A percentile compares a stretch with the other conserved stretches of the same genome.
These are phyloP conservation scores for Cutaneotrichosporon dermatis DNA, from an alignment of 1,284 basidiomycete genomes.

Conservation along the genomic window DNA sequence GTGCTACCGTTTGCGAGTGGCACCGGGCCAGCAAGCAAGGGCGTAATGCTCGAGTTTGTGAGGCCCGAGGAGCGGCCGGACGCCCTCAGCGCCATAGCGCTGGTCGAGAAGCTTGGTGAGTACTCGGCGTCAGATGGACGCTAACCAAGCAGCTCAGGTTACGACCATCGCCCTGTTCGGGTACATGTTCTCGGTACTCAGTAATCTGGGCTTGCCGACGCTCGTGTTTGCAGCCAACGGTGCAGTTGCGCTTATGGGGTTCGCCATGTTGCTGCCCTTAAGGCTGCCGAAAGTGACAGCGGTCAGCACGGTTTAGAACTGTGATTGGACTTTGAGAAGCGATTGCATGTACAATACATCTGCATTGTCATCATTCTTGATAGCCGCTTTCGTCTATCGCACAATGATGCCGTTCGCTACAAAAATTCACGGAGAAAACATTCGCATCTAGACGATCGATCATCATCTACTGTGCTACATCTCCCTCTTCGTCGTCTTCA, in stretches of 20 bases:
- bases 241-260: constrained; percentile 36
- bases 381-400: no score
- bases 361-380: no score
- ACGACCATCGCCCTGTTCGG: constrained; percentile 39
- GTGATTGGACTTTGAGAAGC: not conserved
- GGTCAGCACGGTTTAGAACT: not conserved
- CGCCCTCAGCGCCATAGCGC: constrained; percentile 43
- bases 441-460: no score
- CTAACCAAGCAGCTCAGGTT: constrained; percentile 25
- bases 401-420: no score
- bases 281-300: constrained; percentile 23
- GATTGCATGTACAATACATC: no score
- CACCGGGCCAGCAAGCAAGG: constrained; percentile 46
- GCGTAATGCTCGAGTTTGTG: constrained; percentile 47
- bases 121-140: constrained; percentile 11
- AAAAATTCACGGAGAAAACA: no score
- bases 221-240: constrained; percentile 39
- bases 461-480: no score
- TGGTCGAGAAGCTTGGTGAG: constrained; percentile 40
- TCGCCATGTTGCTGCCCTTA: constrained; percentile 34
- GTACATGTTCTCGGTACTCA: constrained; percentile 31
- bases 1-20: constrained; percentile 46
- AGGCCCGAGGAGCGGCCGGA: constrained; percentile 30
- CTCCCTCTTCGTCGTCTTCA: no score
- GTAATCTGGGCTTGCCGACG: constrained; percentile 28